A percentile compares a stretch with the other conserved stretches of the same genome.
These are phyloP conservation scores for Backusella luteola DNA, from an alignment of 192 early-diverging fungal species.

Conservation along the genomic window DNA sequence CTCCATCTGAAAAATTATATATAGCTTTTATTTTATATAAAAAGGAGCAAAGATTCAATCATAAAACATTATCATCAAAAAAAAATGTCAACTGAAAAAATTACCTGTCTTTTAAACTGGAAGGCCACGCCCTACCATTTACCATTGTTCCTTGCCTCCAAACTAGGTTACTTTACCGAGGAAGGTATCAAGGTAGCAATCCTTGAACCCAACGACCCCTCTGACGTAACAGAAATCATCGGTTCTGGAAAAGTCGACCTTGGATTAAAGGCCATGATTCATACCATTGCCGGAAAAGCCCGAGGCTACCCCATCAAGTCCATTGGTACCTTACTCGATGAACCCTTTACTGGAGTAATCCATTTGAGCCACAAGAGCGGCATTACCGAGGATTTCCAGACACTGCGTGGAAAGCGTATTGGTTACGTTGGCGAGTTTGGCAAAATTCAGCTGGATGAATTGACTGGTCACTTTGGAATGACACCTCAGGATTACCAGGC, in stretches of 20 bases:
- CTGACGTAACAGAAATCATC: conserved; percentile 65
- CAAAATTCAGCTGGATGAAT: conserved; percentile 61
- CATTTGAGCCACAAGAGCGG: conserved; percentile 49
- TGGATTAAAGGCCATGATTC: conserved; percentile 70
- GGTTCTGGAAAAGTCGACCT: conserved; percentile 61
- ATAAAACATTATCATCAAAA: background rate
- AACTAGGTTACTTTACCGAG: conserved; percentile 54
- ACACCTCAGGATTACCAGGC: conserved; percentile 50
- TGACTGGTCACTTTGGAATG: conserved; percentile 57
- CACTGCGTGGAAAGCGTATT: conserved; percentile 54
- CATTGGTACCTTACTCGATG: conserved; percentile 62
- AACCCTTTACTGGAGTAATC: conserved; percentile 64
- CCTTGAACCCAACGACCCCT: conserved; percentile 63
- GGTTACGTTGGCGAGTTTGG: conserved; percentile 68
- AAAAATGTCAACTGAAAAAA: conserved; percentile 53
- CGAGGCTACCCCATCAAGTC: conserved; percentile 62
- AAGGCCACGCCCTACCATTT: conserved; percentile 64
- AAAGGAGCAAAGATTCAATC: background rate
- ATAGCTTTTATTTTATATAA: background rate
- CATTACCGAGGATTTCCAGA: conserved; percentile 56
- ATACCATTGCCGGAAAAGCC: conserved; percentile 66
- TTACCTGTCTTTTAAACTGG: conserved; percentile 57
- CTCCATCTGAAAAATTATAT: background rate
- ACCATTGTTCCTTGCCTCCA: conserved; percentile 63
- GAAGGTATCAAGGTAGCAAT: conserved; percentile 65